Conservation (phyloP, 768 basidiomycete species). For the Pulveroboletus ravenelii region DNA sequence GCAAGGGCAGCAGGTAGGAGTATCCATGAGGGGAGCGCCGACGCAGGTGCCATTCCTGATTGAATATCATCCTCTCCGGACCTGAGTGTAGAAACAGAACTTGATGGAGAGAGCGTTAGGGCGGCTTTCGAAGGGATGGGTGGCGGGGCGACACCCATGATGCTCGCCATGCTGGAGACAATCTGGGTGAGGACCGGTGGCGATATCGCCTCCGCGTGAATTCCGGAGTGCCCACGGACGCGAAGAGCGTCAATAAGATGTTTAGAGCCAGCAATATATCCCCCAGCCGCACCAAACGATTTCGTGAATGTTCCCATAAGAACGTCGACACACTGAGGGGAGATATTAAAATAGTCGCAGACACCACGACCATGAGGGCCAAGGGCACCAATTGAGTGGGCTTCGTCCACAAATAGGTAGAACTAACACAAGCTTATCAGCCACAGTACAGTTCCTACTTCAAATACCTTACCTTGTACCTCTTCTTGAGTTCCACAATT, state of each 20-base stretch:
- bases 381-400: constrained; percentile 94
- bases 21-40: constrained; percentile 73
- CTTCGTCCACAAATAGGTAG: constrained; percentile 94
- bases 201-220: constrained; percentile 87
- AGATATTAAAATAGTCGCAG: constrained; percentile 85
- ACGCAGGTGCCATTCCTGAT: constrained; percentile 66
- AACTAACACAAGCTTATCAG: constrained; percentile 51
- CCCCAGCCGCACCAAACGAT: constrained; percentile 90
- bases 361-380: constrained; percentile 95
- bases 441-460: neutral
- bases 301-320: constrained; percentile 99
- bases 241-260: constrained; percentile 78
- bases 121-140: constrained; percentile 25
- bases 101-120: constrained; percentile 30
- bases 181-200: constrained; percentile 91
- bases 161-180: constrained; percentile 88
- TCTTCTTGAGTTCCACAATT: constrained; percentile 82
- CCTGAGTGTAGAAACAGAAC: constrained; percentile 24
- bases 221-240: constrained; percentile 70
- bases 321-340: constrained; percentile 79
- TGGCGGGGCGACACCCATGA: constrained; percentile 75
- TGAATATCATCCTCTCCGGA: constrained; percentile 43
- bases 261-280: constrained; percentile 88
- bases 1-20: constrained; percentile 64
- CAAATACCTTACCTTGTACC: constrained; percentile 72